Evolutionary conservation across 805 yeast genomes (phyloP), one percentile per base, ranked within the genome.

Genomic region (Wickerhamomyces silvicola): DNA sequence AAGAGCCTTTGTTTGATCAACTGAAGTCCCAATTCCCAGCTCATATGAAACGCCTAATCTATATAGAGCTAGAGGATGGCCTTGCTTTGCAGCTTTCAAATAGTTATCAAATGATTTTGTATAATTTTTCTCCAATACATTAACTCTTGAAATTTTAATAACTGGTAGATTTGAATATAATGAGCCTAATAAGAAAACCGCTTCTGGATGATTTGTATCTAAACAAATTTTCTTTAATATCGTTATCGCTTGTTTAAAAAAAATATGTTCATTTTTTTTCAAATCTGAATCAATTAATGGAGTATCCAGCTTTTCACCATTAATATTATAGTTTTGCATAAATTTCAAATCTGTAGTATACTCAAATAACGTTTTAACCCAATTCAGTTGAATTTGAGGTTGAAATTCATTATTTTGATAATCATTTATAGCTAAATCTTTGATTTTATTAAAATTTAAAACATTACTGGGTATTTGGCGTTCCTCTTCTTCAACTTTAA

Each of bases 21-120:
- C 49, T 33, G 57, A 45, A 17, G 70, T 59, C 2, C 81, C 81
- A 37, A 72, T 66, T 12, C 84, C 80, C 50, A 79, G 62, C 51
- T 83, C 92, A 46, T 68, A 68, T 46, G 85, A 75, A 20, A 81
- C 81, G 1, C 81, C 92, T 1, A 77, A 69, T 30, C 90, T 59
- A 57, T 78, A 82, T 36, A 78, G 67, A 8, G 83, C 80, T 33
- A 71, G 71, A 1, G 75, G 64, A 45, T 78, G 78, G 14, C 71
- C 68, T 25, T 65, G 65, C 28, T 61, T 60, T 6, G 85, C 81
- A 1, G 86, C 80, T 37, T 69, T 72, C 19, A 56, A 44, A 52
- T 81, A 82, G 30, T 66, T 60, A 38, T 72, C 75, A 45, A 72
- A 75, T 3, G 88, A 87, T 43, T 70, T 70, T 24, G 53, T 64